Evolutionary conservation across 345 rosid genomes (phyloP), one percentile per base, ranked within the genome.

Genomic region (Syzygium grande): DNA sequence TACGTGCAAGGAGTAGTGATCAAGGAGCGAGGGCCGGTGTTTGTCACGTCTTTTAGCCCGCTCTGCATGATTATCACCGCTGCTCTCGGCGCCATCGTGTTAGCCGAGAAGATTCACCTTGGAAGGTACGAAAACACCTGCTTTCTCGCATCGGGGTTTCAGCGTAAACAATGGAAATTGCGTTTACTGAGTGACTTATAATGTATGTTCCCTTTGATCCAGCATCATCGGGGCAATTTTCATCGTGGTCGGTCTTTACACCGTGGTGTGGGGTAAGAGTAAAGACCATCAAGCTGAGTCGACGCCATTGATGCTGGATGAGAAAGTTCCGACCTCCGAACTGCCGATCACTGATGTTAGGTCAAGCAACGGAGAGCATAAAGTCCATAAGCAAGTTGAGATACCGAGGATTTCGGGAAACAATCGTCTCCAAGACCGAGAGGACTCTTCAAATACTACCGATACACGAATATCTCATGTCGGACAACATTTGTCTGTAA

Each of bases 201-300:
- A 11, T 59, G 65, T 59, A 59, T 49, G 23, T 51, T 52, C 5
- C 52, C 41, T 51, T 56, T 51, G 85, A 90, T 89, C 55, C 92
- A 97, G 98, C 92, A 86, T 98, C 88, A 91, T 96, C 10, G 99
- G 99, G 59, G 97, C 99, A 6, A 83, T 93, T 63, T 22, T 95
- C 87, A 95, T 98, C 79, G 99, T 96, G 7, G 25, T 92, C 15
- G 99, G 99, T 10, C 93, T 96, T 13, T 96, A 98, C 91, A 87
- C 92, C 4, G 99, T 98, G 3, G 96, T 94, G 87, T 96, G 99
- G 99, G 99, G 99, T 6, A 98, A 98, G 90, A 92, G 94, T 92
- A 98, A 96, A 85, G 99, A 98, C 29, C 85, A 46, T 16, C 52
- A 19, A 53, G 46, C 19, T 34, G 61, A 52, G 63, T 84, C 27